Percentiles rank a stretch among this genome's conserved stretches.
Evolutionary conservation across 2,329 filamentous ascomycete genomes (phyloP).

Genomic region (Venturia effusa): DNA sequence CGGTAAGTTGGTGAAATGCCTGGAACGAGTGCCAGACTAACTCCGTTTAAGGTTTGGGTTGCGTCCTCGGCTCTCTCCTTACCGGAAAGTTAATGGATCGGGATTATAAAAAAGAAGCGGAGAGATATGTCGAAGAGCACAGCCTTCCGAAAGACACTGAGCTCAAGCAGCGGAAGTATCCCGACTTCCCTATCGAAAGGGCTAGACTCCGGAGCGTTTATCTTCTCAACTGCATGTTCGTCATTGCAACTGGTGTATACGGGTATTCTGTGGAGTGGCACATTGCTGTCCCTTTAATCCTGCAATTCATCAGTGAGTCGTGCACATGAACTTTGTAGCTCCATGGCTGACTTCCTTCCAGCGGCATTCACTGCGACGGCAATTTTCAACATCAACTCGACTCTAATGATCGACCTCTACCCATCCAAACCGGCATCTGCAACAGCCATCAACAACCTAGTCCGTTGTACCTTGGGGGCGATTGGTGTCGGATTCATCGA

Average conservation of each 20-base stretch:
- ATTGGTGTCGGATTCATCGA: conserved; percentile 1
- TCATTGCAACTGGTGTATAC: conserved; percentile 25
- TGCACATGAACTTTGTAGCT: conserved; percentile 17
- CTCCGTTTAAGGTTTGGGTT: conserved; percentile 21
- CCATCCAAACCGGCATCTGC: not conserved
- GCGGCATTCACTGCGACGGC: conserved; percentile 20
- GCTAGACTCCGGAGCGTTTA: conserved; percentile 28
- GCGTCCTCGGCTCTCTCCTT: conserved; percentile 30
- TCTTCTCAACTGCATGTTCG: conserved; percentile 29
- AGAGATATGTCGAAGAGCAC: conserved; percentile 23
- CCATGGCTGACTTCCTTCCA: conserved; percentile 20
- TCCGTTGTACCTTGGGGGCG: conserved; percentile 2
- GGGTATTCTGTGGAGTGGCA: conserved; percentile 24
- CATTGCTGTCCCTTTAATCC: conserved; percentile 21
- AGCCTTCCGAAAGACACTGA: conserved; percentile 21
- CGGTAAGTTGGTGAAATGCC: conserved; percentile 14
- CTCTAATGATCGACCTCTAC: conserved; percentile 53
- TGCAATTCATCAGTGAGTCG: conserved; percentile 15
- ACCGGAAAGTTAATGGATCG: conserved; percentile 33
- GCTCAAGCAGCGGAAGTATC: conserved; percentile 27
- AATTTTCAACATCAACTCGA: conserved; percentile 45
- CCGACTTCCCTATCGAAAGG: conserved; percentile 33
- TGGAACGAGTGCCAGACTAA: not conserved
- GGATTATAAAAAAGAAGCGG: conserved; percentile 25
- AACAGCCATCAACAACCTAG: conserved; percentile 9